Percentiles rank a stretch among this genome's conserved stretches.
Evolutionary conservation across 2,329 filamentous ascomycete species (phyloP).

Genomic region (Ophiocordyceps polyrhachis-furcata): DNA sequence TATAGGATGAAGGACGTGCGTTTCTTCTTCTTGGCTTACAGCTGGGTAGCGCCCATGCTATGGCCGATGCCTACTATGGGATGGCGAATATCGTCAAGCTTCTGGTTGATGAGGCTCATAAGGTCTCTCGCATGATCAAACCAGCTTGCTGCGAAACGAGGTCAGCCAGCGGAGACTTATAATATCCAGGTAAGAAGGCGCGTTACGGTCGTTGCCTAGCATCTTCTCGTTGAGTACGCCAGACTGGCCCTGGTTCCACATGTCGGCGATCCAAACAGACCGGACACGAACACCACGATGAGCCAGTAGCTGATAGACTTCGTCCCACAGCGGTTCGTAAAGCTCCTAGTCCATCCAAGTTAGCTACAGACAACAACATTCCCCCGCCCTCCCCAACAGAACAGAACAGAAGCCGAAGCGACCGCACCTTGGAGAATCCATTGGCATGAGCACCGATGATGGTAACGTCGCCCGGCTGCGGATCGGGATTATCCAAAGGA

Average conservation of each 20-base stretch:
- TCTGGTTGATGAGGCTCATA: neutral
- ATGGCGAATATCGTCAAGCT: neutral
- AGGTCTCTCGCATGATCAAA: slow-evolving; percentile 44
- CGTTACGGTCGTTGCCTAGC: slow-evolving; percentile 65
- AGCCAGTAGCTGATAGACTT: slow-evolving; percentile 43
- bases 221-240: slow-evolving; percentile 55
- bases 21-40: neutral
- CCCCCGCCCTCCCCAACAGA: no score
- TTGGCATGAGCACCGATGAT: slow-evolving; percentile 81
- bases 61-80: neutral
- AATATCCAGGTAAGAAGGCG: neutral
- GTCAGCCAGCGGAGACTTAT: slow-evolving; percentile 1
- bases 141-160: slow-evolving; percentile 50
- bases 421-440: slow-evolving; percentile 64
- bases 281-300: slow-evolving; percentile 49
- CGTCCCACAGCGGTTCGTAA: slow-evolving; percentile 84
- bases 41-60: neutral
- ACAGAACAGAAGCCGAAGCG: neutral
- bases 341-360: slow-evolving; percentile 45
- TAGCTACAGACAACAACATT: neutral
- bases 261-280: slow-evolving; percentile 77
- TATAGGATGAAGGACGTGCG: slow-evolving; percentile 7
- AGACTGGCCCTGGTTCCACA: slow-evolving; percentile 69
- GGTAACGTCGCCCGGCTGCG: slow-evolving; percentile 60
- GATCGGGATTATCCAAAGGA: slow-evolving; percentile 48